phyloP scores from a whole-genome alignment of 768 basidiomycete species.

The Calocera cornea region DNA sequence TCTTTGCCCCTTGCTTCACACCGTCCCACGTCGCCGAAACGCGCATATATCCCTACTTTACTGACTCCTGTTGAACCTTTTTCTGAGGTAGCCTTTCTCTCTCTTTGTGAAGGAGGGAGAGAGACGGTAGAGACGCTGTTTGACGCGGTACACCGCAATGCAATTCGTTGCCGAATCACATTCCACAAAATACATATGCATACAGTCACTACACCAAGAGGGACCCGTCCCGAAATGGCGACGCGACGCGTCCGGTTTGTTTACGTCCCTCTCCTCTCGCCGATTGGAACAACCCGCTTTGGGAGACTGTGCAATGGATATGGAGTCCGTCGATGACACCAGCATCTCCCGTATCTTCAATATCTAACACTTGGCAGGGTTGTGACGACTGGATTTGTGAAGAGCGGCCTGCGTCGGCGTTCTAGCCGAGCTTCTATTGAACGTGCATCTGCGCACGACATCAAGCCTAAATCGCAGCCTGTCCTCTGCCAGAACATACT shows the following conservation, averaged over 20 bases:
- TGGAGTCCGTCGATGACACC: no score
- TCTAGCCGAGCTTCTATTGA: not conserved
- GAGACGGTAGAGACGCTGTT: no score
- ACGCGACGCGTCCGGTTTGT: no score
- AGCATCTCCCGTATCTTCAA: no score
- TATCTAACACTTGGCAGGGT: not conserved
- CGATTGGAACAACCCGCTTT: no score
- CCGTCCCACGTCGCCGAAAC: not conserved
- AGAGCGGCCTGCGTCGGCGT: not conserved
- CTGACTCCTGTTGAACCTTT: not conserved
- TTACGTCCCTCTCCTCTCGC: no score
- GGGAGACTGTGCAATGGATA: no score
- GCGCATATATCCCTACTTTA: constrained; percentile 5
- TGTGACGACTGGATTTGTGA: not conserved
- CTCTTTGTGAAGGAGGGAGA: no score
- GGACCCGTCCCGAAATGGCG: no score
- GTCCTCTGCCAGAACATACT: not conserved
- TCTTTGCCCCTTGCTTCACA: not conserved
- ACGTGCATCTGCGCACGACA: not conserved
- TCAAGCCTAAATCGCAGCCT: not conserved
- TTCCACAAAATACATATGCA: not conserved
- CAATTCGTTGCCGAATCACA: not conserved
- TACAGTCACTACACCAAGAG: no score
- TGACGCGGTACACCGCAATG: not conserved
- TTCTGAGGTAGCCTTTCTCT: not conserved